Conservation (phyloP, 345 rosid species). For the Fremontodendron californicum region DNA sequence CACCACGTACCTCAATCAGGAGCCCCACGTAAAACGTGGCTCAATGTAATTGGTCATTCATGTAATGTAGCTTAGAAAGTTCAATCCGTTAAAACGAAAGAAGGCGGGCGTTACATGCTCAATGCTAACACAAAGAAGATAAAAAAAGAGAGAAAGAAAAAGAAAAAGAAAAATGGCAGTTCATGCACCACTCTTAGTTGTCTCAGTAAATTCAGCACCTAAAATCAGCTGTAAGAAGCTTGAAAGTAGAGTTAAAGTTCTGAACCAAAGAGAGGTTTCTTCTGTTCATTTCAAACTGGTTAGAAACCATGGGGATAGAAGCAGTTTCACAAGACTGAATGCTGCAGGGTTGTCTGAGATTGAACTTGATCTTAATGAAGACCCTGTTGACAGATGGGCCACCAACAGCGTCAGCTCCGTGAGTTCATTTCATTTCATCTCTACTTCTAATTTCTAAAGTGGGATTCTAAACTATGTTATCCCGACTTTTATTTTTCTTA, state of each 20-base stretch:
- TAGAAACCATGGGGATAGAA: constrained; percentile 17
- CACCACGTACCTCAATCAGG: not conserved
- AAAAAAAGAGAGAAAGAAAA: not conserved
- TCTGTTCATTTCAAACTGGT: constrained; percentile 14
- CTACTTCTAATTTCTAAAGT: not conserved
- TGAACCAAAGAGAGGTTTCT: constrained; percentile 15
- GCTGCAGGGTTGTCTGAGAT: constrained; percentile 61
- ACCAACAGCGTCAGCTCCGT: constrained; percentile 55
- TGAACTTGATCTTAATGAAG: constrained; percentile 90
- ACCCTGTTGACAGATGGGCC: constrained; percentile 69
- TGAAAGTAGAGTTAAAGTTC: constrained; percentile 1
- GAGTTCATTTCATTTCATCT: constrained; percentile 3
- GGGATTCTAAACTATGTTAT: no score
- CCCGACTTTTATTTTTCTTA: no score
- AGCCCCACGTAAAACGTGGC: not conserved
- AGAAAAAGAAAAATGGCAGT: constrained; percentile 38
- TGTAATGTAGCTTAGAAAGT: not conserved
- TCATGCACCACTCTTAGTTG: constrained; percentile 36
- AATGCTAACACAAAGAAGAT: not conserved
- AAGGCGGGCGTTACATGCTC: not conserved
- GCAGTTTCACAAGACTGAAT: constrained; percentile 31
- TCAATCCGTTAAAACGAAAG: constrained; percentile 11
- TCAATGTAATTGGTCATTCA: not conserved
- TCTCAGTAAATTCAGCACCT: constrained; percentile 45
- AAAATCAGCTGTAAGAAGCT: constrained; percentile 20